These are phyloP conservation scores for Syncephalastrum sp. DNA, from an alignment of 371 early-diverging fungal species.

Conservation along the genomic window DNA sequence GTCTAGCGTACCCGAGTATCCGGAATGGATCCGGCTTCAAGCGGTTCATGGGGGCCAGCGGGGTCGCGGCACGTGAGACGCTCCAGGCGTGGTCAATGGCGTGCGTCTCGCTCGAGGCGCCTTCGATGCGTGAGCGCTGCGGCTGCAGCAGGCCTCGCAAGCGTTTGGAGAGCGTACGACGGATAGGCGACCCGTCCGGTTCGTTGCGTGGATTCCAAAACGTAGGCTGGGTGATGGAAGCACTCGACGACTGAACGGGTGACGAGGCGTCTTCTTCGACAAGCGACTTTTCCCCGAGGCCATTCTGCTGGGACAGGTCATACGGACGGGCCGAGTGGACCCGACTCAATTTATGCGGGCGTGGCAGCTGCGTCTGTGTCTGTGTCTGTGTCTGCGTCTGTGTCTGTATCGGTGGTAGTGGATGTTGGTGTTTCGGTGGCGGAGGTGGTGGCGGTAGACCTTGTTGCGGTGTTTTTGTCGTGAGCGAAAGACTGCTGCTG, in stretches of 20 bases:
- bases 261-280: too few species aligned
- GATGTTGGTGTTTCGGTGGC: background rate
- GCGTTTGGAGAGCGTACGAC: constrained; percentile 28
- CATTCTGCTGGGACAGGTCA: too few species aligned
- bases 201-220: constrained; percentile 48
- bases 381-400: background rate
- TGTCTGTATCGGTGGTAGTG: background rate
- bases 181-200: constrained; percentile 20
- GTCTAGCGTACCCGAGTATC: constrained; percentile 23
- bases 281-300: too few species aligned
- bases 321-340: constrained; percentile 13
- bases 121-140: constrained; percentile 25
- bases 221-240: constrained; percentile 8
- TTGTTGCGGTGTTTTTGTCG: background rate
- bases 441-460: background rate
- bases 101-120: constrained; percentile 27
- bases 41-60: constrained; percentile 9
- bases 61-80: constrained; percentile 25
- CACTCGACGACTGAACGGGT: background rate
- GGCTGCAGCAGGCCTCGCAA: constrained; percentile 36
- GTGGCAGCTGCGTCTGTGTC: constrained; percentile 1
- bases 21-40: constrained; percentile 29
- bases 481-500: too few species aligned
- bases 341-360: constrained; percentile 13
- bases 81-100: constrained; percentile 18